phyloP scores from a whole-genome alignment of 176 grass and related monocot genomes.

The Carex littledalei region DNA sequence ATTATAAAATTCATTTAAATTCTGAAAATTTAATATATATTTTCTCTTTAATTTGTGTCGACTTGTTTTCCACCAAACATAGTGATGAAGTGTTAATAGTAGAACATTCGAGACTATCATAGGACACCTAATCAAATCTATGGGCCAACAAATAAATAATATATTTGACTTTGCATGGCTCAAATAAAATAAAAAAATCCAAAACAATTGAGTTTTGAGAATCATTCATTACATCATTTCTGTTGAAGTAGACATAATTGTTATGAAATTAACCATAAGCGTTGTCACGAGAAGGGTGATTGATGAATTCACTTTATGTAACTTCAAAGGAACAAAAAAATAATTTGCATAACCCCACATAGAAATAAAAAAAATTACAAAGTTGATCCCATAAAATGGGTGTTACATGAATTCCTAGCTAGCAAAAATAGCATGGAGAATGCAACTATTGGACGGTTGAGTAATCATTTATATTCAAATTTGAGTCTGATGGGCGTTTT shows the following conservation, averaged over 20 bases:
- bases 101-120: neutral
- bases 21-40: too few relatives aligned
- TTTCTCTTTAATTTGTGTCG: too few relatives aligned
- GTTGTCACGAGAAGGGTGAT: neutral
- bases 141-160: neutral
- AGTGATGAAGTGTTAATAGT: neutral
- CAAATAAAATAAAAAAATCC: neutral
- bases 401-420: neutral
- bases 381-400: neutral
- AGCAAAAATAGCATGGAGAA: neutral
- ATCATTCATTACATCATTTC: neutral
- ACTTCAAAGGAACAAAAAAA: neutral
- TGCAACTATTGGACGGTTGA: too few relatives aligned
- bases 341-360: neutral
- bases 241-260: slow-evolving; percentile 1
- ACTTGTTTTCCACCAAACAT: neutral
- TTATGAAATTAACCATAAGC: neutral
- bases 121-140: neutral
- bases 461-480: too few relatives aligned
- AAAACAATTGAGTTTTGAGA: neutral
- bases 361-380: neutral
- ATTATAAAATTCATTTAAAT: too few relatives aligned
- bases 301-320: neutral
- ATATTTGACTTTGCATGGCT: neutral
- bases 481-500: too few relatives aligned